These are phyloP conservation scores for Lachancea dasiensis DNA, from an alignment of 805 yeast species.

Conservation along the genomic window DNA sequence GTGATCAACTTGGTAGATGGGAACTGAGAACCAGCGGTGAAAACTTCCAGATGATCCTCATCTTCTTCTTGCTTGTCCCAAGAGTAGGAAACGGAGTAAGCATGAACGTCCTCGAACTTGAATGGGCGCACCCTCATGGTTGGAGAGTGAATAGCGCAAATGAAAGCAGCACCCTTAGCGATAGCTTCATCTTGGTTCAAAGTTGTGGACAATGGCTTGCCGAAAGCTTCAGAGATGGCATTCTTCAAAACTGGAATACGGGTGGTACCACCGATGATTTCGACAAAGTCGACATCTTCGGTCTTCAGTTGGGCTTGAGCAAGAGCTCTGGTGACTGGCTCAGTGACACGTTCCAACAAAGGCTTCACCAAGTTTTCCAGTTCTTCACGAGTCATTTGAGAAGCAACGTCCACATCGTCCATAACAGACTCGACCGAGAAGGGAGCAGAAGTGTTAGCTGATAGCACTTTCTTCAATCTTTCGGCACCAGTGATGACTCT, in stretches of 20 bases:
- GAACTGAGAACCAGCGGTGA: conserved; percentile 88
- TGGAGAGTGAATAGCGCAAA: conserved; percentile 98
- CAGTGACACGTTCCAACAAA: conserved; percentile 64
- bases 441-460: conserved; percentile 94
- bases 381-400: conserved; percentile 83
- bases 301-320: conserved; percentile 66
- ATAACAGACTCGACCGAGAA: conserved; percentile 92
- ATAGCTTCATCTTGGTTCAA: conserved; percentile 99
- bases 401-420: conserved; percentile 94
- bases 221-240: conserved; percentile 71
- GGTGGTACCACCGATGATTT: conserved; percentile 96
- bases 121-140: conserved; percentile 97
- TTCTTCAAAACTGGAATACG: conserved; percentile 93
- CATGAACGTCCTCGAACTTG: conserved; percentile 94
- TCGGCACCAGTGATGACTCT: conserved; percentile 91
- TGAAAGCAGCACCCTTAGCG: conserved; percentile 98
- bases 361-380: conserved; percentile 87
- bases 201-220: conserved; percentile 84
- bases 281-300: conserved; percentile 82
- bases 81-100: conserved; percentile 83
- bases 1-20: conserved; percentile 96
- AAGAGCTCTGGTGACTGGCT: conserved; percentile 78
- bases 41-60: conserved; percentile 86
- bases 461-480: conserved; percentile 88
- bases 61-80: conserved; percentile 96